Evolutionary conservation across 1,284 basidiomycete genomes (phyloP), one percentile per base, ranked within the genome.

Genomic region (Austropuccinia psidii): DNA sequence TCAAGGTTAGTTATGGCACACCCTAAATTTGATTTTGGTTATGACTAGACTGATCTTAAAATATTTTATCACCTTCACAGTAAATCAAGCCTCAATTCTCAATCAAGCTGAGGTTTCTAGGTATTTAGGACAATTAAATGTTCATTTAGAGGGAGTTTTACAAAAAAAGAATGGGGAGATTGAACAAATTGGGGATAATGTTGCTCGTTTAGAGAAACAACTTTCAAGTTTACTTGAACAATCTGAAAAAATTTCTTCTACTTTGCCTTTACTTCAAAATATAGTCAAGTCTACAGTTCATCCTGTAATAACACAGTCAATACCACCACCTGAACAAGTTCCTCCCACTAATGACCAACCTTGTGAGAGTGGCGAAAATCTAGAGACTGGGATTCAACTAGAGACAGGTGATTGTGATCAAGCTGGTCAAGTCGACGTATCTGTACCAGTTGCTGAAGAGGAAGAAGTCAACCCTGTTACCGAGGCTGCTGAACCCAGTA

Each of bases 41-140:
- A 24, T 13, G 9, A 64, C 17, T 35, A 64, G 24, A 17, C 24
- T 6, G 41, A 17, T 49, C 2, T 21, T 39, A 9, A 15, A 57
- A 27, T 33, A 57, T 61, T 31, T 60, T 31, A 13, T 9, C 33
- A 9, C 17, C 33, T 29, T 24, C 43, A 19, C n/a, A 73, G 70
- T 73, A 29, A 65, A 61, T 47, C 70, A 73, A 43, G 70, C 70
- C 31, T 62, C 70, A 21, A 54, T 73, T 3, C 37, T 73, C 0
- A 73, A 73, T 57, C 70, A 73, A 49, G 60, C 61, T 8, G 70
- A 73, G 58, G 70, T 73, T 24, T 73, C 70, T 37, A 54, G 70
- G 27, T 73, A 73, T 45, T 64, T 73, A 35, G 52, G 41, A 4
- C 70, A 73, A 58, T 35, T 73, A 35, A 73, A 73, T 58, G 50